Evolutionary conservation across 1,284 basidiomycete species (phyloP), one percentile per base, ranked within the genome.

Genomic region (Neotropicomus parvogracilis): DNA sequence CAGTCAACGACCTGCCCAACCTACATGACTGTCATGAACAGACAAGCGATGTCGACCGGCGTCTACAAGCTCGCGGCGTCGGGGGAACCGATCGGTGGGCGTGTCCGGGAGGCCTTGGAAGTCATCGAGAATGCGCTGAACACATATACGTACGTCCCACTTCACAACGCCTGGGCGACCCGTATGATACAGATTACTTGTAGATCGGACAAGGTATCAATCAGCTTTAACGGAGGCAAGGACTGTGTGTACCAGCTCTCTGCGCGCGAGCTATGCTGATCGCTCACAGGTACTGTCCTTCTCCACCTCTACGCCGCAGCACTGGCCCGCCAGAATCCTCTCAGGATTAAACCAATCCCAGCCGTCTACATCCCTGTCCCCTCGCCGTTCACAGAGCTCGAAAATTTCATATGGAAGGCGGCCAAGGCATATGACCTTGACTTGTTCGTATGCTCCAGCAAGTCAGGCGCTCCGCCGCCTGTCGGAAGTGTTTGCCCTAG

Each of bases 181-280:
- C 29, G 24, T 41, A 14, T 27, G 40, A 49, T 45, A 20, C 42
- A 43, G 27, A 60, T 4, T n/a, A 17, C 37, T 20, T 43, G 42
- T 55, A 83, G 90, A 31, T 76, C 79, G 61, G 77, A 85, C 34
- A 74, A 75, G 44, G 70, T 92, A 13, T 87, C 89, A 6, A 75
- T 99, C 44, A 97, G 92, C 67, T 99, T 97, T 73, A 99, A 99
- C 59, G 95, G 95, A 12, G 95, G 95, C 37, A 99, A 99, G 67
- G 95, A 99, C 64, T 98, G 94, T 94, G 59, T 60, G 89, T 74
- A 19, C 2, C 20, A 2, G 29, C 14, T 32, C 32, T 42, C 28
- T 40, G 35, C 5, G 14, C 27, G 12, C 10, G 8, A 12, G 31
- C 45, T 43, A 13, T 33, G 40, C 44, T 55, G 4, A 59, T 31